phyloP scores from a whole-genome alignment of 306 rosid species.

The Hylodesmum podocarpum region DNA sequence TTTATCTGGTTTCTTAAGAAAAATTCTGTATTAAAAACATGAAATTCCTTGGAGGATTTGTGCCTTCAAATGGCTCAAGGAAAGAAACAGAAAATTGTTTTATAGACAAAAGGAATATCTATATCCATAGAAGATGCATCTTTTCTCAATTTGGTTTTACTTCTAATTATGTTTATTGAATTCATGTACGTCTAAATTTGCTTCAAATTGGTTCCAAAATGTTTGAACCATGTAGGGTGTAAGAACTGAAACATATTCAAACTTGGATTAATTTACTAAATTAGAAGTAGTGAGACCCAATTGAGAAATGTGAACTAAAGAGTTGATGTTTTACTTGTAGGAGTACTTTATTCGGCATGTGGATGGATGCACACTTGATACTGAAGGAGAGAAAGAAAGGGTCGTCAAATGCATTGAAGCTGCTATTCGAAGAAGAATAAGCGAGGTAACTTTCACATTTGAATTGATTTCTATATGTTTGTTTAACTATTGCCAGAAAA shows the following conservation, averaged over 20 bases:
- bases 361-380: slow-evolving; percentile 93
- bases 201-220: not conserved
- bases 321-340: slow-evolving; percentile 37
- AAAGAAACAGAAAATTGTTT: slow-evolving; percentile 13
- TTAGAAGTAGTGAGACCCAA: not conserved
- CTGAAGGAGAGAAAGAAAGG: slow-evolving; percentile 85
- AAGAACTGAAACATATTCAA: not conserved
- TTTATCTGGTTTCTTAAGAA: not conserved
- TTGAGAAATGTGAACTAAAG: slow-evolving; percentile 15
- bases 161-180: not conserved
- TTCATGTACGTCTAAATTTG: not conserved
- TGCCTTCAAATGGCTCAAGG: not conserved
- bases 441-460: slow-evolving; percentile 61
- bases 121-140: not conserved
- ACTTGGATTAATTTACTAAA: not conserved
- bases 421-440: slow-evolving; percentile 84
- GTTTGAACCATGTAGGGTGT: not conserved
- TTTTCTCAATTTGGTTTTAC: slow-evolving; percentile 5
- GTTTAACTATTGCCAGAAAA: not conserved
- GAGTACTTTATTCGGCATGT: slow-evolving; percentile 78
- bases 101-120: not conserved
- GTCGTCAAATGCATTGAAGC: slow-evolving; percentile 88
- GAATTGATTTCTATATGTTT: slow-evolving; percentile 2
- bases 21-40: not conserved
- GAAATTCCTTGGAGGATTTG: not conserved